Evolutionary conservation across 257 asterid genomes (phyloP).

Genomic region (Datura wrightii): DNA sequence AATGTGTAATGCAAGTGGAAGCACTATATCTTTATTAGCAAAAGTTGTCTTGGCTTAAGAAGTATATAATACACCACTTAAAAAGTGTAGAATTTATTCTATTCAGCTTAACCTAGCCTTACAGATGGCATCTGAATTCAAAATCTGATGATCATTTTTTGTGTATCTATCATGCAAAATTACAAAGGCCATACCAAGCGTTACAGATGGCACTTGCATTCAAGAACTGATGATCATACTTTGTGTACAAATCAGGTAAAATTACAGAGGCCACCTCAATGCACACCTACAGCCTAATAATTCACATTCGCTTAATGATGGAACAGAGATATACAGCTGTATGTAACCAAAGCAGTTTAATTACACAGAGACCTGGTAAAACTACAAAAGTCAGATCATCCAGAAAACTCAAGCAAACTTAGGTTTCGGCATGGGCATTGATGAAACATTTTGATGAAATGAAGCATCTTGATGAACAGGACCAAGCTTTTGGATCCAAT

Average conservation of each 20-base stretch:
- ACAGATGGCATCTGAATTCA: not conserved
- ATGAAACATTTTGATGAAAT: constrained; percentile 37
- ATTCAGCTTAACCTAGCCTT: constrained; percentile 25
- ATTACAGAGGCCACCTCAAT: not conserved
- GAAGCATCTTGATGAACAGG: constrained; percentile 39
- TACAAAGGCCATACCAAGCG: constrained; percentile 14
- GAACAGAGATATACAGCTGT: constrained; percentile 28
- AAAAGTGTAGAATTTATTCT: not conserved
- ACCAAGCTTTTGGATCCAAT: constrained; percentile 71
- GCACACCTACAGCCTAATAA: constrained; percentile 40
- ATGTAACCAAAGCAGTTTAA: constrained; percentile 34
- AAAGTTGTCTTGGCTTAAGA: not conserved
- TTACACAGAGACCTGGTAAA: constrained; percentile 50
- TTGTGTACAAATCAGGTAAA: constrained; percentile 18
- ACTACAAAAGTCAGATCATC: constrained; percentile 44
- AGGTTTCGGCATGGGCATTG: constrained; percentile 54
- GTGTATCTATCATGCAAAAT: constrained; percentile 25
- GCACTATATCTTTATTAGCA: not conserved
- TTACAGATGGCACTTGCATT: constrained; percentile 26
- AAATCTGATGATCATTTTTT: constrained; percentile 12
- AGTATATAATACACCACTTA: not conserved
- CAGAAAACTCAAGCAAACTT: constrained; percentile 53
- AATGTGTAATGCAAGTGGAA: constrained; percentile 17
- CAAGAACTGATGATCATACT: constrained; percentile 40
- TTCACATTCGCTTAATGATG: constrained; percentile 34